Conservation (phyloP, 2,329 filamentous ascomycete species). For the Colletotrichum navitas region DNA sequence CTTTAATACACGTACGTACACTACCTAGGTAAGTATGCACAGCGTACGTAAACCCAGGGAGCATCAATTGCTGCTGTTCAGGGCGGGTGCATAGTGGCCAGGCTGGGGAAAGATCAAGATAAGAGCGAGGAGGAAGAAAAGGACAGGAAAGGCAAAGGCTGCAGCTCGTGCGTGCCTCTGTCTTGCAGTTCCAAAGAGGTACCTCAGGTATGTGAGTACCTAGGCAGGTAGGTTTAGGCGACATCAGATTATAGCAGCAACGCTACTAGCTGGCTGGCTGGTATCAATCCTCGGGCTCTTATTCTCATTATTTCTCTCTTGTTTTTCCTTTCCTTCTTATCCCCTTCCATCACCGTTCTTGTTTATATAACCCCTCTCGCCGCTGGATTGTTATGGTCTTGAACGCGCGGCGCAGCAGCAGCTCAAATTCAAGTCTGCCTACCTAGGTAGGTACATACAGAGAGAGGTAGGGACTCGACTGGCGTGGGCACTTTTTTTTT, state of each 20-base stretch:
- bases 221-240: neutral
- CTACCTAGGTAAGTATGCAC: neutral
- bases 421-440: slow-evolving; percentile 1
- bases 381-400: no score
- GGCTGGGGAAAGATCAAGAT: neutral
- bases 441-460: no score
- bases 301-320: neutral
- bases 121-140: neutral
- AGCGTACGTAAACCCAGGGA: neutral
- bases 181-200: neutral
- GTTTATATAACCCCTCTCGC: no score
- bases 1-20: no score
- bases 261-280: neutral
- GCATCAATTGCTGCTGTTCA: neutral
- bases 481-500: neutral
- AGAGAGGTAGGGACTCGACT: neutral
- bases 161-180: neutral
- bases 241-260: neutral
- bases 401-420: neutral
- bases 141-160: neutral
- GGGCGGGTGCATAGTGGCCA: neutral
- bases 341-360: neutral
- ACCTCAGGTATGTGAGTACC: neutral
- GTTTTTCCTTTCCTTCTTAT: neutral
- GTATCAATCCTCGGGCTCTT: slow-evolving; percentile 20